These are phyloP conservation scores for Backusella mclennaniae DNA, from an alignment of 192 early-diverging fungal genomes.

Conservation along the genomic window DNA sequence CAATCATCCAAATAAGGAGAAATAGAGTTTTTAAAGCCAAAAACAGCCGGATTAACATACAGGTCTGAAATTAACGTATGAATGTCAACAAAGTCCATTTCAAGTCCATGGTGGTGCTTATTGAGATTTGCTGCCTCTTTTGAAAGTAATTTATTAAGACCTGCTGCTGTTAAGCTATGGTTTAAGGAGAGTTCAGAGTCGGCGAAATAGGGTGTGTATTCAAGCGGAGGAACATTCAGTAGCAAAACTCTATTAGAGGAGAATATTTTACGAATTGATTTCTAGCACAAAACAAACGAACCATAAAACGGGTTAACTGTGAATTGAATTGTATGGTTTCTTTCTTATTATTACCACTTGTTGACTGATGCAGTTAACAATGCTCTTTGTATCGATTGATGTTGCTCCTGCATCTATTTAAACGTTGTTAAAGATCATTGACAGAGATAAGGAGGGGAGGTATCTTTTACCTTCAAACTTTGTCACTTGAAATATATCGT, in stretches of 20 bases:
- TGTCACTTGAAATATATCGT: constrained; percentile 18
- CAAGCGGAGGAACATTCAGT: constrained; percentile 26
- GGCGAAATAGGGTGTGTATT: constrained; percentile 15
- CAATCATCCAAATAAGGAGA: constrained; percentile 34
- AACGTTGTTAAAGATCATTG: background rate
- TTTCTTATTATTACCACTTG: constrained; percentile 27
- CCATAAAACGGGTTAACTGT: background rate
- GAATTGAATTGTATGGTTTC: background rate
- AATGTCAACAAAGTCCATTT: constrained; percentile 12
- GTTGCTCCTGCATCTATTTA: background rate
- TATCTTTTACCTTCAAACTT: background rate
- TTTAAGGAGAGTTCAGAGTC: background rate
- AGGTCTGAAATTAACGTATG: constrained; percentile 23
- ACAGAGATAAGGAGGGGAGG: background rate
- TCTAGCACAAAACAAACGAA: background rate
- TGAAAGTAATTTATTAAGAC: constrained; percentile 8
- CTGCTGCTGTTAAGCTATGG: constrained; percentile 6
- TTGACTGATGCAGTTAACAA: constrained; percentile 26
- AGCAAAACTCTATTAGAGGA: constrained; percentile 22
- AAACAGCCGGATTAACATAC: constrained; percentile 12
- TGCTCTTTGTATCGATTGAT: background rate
- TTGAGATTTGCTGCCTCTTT: constrained; percentile 6
- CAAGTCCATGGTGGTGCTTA: constrained; percentile 22
- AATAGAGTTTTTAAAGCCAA: constrained; percentile 26
- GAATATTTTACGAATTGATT: constrained; percentile 24